Conservation (phyloP, 2,329 filamentous ascomycete species). For the Penicillium glabrum region DNA sequence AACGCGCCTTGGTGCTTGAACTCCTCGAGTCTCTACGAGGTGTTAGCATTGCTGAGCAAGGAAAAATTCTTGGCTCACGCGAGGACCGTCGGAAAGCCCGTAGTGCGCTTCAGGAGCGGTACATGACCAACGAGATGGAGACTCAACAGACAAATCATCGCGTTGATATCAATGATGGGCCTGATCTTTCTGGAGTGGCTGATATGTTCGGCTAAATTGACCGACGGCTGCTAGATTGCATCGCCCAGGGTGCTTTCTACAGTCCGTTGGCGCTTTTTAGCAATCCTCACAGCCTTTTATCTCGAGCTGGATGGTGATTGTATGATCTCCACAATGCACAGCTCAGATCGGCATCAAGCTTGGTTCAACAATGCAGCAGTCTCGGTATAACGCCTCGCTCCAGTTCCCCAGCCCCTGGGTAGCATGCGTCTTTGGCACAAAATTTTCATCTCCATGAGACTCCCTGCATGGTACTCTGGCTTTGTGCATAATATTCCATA, state of each 20-base stretch:
- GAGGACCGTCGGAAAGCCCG: conserved; percentile 44
- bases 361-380: not conserved
- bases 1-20: conserved; percentile 78
- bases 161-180: conserved; percentile 47
- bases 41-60: conserved; percentile 89
- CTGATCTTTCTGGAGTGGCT: conserved; percentile 53
- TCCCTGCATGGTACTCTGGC: not conserved
- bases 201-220: conserved; percentile 51
- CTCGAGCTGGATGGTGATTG: not conserved
- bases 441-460: not conserved
- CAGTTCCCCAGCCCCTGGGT: not conserved
- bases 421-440: not conserved
- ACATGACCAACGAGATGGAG: conserved; percentile 47
- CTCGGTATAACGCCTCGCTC: not conserved
- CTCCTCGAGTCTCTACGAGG: conserved; percentile 84
- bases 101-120: conserved; percentile 43
- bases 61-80: conserved; percentile 63
- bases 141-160: conserved; percentile 41
- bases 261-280: not conserved
- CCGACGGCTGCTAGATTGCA: not conserved
- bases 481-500: not conserved
- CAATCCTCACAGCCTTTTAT: not conserved
- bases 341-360: not conserved
- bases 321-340: not conserved
- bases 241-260: not conserved